Base-by-base conservation (phyloP, 148 eudicot species). In the Vaccinium macrocarpon region DNA sequence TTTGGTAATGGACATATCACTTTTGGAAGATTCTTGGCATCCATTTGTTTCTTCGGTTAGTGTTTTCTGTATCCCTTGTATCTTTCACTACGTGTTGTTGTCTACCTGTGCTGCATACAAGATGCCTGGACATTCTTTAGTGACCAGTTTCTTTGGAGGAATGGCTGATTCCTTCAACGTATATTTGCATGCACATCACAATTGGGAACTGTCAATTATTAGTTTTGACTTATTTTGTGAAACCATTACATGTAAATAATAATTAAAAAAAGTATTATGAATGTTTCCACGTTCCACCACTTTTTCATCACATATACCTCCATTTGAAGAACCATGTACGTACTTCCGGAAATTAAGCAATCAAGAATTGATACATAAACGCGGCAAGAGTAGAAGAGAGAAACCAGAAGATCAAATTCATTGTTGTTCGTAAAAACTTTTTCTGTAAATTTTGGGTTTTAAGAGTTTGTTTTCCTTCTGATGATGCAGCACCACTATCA, bases 401-500 rank as follows among this genome's bases (percentile, higher is more conserved):
- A 4, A 12, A 14, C 10, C 23, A 1, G 52, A 8, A 27, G 27
- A 11, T n/a, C 19, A 59, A 57, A 56, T 57, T 79, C n/a, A 55
- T 16, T 57, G 0, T 62, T 1, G 0, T 29, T 66, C 23, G 0
- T 5, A 42, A 13, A 29, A 29, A 62, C 2, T 19, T 51, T 72
- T 6, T 51, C 0, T 16, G 55, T 13, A 18, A 23, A 3, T 84
- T 83, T 73, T 48, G 73, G 18, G 73, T 73, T 78, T 42, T 42
- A 42, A 42, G 59, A 75, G 27, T 21, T 78, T 32, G 29, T 16
- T 27, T 19, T 76, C 75, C 27, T 78, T 88, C 50, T 70, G 80
- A 87, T 92, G 91, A 87, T 92, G 91, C 97, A 97, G 99, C 99
- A 49, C 99, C 98, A 48, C 89, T 97, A 71, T 95, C 99, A 23